Evolutionary conservation across 306 rosid species (phyloP).

Genomic region (Senna siamea): DNA sequence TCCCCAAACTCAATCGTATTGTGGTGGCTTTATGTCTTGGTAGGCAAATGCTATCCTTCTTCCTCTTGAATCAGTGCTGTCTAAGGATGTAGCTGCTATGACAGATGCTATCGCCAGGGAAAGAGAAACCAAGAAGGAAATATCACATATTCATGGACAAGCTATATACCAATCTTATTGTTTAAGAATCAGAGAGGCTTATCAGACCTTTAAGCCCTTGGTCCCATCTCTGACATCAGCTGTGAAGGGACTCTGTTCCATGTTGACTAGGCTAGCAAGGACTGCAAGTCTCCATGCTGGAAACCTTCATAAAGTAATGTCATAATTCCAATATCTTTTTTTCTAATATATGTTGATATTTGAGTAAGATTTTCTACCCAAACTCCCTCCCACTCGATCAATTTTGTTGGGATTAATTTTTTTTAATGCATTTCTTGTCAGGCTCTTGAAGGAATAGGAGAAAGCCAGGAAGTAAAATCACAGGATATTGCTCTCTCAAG

Average conservation of each 20-base stretch:
- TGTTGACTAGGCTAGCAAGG: constrained; percentile 86
- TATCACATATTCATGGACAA: constrained; percentile 91
- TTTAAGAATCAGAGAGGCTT: constrained; percentile 79
- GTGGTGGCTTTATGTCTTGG: constrained; percentile 42
- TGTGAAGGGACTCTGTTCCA: constrained; percentile 85
- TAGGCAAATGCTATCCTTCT: constrained; percentile 86
- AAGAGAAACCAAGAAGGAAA: constrained; percentile 78
- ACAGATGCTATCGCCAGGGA: constrained; percentile 78
- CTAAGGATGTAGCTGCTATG: constrained; percentile 93
- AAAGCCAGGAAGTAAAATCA: constrained; percentile 85
- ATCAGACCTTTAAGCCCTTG: constrained; percentile 75
- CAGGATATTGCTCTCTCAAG: constrained; percentile 66
- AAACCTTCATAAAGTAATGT: constrained; percentile 85
- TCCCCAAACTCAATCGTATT: constrained; percentile 34
- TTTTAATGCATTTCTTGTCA: constrained; percentile 42
- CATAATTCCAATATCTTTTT: constrained; percentile 39
- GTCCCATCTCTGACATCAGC: constrained; percentile 72
- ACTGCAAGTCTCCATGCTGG: constrained; percentile 97
- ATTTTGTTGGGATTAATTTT: background rate
- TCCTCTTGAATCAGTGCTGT: constrained; percentile 88
- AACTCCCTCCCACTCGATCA: background rate
- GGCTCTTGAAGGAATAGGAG: constrained; percentile 99
- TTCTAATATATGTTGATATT: background rate
- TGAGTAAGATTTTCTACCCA: background rate
- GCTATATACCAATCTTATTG: constrained; percentile 92